Base-by-base conservation (phyloP, 1,284 basidiomycete genomes). In the Coniferiporia weirii region DNA sequence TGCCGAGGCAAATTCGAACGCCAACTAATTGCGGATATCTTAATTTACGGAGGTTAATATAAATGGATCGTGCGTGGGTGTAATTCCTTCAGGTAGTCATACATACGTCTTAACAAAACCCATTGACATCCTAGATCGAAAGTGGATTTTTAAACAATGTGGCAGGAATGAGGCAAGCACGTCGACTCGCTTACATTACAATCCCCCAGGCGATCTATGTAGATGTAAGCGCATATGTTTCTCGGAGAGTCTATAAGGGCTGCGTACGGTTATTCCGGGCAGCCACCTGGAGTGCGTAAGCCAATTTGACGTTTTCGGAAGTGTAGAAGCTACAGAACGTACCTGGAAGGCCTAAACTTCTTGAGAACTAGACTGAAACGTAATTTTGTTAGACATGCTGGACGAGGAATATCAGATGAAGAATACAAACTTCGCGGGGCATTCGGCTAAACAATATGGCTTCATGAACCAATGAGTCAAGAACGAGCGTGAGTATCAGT, bases 21-120 rank as follows among this genome's bases (percentile, higher is more conserved):
- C 79, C 85, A 13, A 86, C 77, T 3, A 87, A 76, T 66, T 87
- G 79, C 20, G 77, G 78, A 65, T 84, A 87, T 53, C 82, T 85
- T 57, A 44, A 15, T 45, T 50, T 46, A 51, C 8, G 52, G 27
- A 27, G 27, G 27, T 27, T 27, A 27, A 27, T 27, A 2, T 5
- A 27, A 35, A 19, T 20, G 27, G 10, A 52, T 12, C 22, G 40
- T 5, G 27, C 3, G 27, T 5, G 27, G 27, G 5, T 5, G 27
- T 27, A 27, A 27, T 27, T 27, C 27, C 5, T 27, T 27, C 27
- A 27, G 27, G 9, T 46, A 32, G 19, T 8, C 45, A 20, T 40
- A 59, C 70, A 53, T 65, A 84, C 84, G 69, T 84, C 71, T 82
- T 84, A 27, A 85, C 84, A 2, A 87, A 69, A n/a, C 83, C 82